These are phyloP conservation scores for Paramyrothecium roridum DNA, from an alignment of 2,329 filamentous ascomycete genomes.

Conservation along the genomic window DNA sequence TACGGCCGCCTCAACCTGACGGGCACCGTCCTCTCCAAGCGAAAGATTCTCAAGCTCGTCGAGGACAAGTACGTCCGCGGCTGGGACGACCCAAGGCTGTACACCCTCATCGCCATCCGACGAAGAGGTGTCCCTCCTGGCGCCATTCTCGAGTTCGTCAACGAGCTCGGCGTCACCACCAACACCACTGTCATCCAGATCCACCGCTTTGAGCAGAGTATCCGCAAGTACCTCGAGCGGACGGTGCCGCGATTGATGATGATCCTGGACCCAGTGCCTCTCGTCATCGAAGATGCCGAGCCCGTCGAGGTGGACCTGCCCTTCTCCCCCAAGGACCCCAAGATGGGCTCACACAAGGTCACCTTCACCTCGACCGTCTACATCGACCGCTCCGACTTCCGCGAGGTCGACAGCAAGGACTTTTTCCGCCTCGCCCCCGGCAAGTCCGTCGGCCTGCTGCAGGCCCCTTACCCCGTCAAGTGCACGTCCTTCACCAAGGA, in stretches of 20 bases:
- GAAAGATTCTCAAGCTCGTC: conserved; percentile 78
- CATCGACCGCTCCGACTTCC: conserved; percentile 80
- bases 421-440: conserved; percentile 80
- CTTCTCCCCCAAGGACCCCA: conserved; percentile 78
- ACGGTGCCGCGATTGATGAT: conserved; percentile 89
- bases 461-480: conserved; percentile 68
- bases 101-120: conserved; percentile 80
- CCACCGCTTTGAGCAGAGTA: conserved; percentile 76
- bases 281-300: conserved; percentile 77
- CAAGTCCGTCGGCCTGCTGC: conserved; percentile 72
- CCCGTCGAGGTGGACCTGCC: conserved; percentile 63
- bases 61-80: conserved; percentile 73
- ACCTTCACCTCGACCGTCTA: conserved; percentile 75
- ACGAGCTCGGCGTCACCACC: conserved; percentile 88
- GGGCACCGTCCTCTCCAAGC: conserved; percentile 84
- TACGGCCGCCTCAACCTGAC: conserved; percentile 64
- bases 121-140: conserved; percentile 84
- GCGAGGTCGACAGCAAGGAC: conserved; percentile 69
- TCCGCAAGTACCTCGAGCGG: conserved; percentile 82
- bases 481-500: conserved; percentile 70
- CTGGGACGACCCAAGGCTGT: conserved; percentile 90
- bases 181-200: conserved; percentile 76
- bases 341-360: conserved; percentile 58
- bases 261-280: conserved; percentile 78
- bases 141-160: conserved; percentile 84